A percentile compares a stretch with the other conserved stretches of the same genome.
Evolutionary conservation across 2,329 filamentous ascomycete species (phyloP).

Genomic region (Pseudonectria foliicola): DNA sequence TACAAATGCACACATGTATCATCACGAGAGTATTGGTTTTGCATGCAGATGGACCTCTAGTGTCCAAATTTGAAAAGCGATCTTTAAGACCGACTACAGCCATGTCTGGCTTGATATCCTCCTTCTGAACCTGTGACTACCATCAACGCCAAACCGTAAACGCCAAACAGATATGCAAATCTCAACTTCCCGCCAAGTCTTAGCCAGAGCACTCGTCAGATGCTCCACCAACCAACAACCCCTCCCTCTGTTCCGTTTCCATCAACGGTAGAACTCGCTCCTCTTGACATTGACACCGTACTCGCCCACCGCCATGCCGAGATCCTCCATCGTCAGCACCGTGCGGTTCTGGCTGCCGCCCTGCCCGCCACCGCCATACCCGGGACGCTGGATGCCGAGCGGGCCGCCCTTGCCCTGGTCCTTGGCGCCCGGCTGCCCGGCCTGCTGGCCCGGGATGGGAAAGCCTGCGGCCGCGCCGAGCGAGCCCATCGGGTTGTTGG

Average conservation of each 20-base stretch:
- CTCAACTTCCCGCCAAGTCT: no score
- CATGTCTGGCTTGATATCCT: conserved; percentile 14
- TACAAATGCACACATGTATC: conserved; percentile 25
- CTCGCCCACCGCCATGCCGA: conserved; percentile 96
- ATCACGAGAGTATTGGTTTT: conserved; percentile 10
- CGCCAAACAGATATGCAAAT: not conserved
- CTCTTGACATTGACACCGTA: conserved; percentile 97
- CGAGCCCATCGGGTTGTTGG: conserved; percentile 86
- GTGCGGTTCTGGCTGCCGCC: conserved; percentile 85
- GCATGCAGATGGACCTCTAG: not conserved
- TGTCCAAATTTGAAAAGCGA: conserved; percentile 4
- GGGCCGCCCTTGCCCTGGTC: conserved; percentile 52
- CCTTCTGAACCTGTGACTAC: not conserved
- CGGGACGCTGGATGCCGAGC: conserved; percentile 67
- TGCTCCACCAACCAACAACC: no score
- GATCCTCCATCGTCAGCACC: conserved; percentile 95
- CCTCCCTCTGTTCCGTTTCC: no score
- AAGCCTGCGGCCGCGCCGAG: conserved; percentile 70
- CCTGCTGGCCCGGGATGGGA: conserved; percentile 55
- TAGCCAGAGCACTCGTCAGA: conserved; percentile 12
- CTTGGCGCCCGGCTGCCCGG: conserved; percentile 48
- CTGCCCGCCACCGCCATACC: conserved; percentile 81
- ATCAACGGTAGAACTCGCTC: conserved; percentile 86
- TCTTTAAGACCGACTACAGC: conserved; percentile 9
- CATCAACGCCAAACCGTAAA: conserved; percentile 1